phyloP scores from a whole-genome alignment of 768 basidiomycete genomes.

The Tylopilus vinaceipallidus region DNA sequence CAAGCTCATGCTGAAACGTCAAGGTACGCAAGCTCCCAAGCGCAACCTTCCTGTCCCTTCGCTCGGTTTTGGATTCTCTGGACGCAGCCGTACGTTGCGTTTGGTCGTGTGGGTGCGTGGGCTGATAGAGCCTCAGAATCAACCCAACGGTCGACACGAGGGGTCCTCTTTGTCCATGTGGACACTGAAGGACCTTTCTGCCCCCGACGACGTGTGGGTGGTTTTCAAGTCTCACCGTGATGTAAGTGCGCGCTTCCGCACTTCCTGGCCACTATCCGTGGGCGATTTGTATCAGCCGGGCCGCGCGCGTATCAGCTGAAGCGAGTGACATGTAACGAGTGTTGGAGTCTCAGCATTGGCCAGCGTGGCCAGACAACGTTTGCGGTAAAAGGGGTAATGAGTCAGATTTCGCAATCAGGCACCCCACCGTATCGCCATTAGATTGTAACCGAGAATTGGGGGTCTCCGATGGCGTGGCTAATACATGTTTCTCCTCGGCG shows the following conservation, averaged over 20 bases:
- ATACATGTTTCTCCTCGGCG: slow-evolving; percentile 16
- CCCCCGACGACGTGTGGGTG: slow-evolving; percentile 46
- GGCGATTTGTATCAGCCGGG: not conserved
- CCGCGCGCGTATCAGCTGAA: slow-evolving; percentile 4
- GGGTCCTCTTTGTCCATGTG: slow-evolving; percentile 46
- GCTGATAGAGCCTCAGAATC: slow-evolving; percentile 15
- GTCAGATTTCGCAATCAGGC: slow-evolving; percentile 21
- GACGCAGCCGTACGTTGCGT: slow-evolving; percentile 18
- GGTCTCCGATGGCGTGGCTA: not conserved
- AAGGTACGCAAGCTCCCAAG: slow-evolving; percentile 27
- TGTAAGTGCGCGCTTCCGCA: slow-evolving; percentile 37
- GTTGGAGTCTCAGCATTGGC: not conserved
- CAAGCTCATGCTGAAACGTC: not conserved
- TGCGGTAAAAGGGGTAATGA: slow-evolving; percentile 9
- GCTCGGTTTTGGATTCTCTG: slow-evolving; percentile 26
- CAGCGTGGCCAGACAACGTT: not conserved
- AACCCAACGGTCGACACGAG: slow-evolving; percentile 3
- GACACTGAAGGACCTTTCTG: slow-evolving; percentile 39
- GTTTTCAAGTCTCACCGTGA: slow-evolving; percentile 61
- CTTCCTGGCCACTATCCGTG: not conserved
- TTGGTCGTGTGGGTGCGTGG: not conserved
- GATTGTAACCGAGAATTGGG: slow-evolving; percentile 3
- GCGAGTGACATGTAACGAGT: not conserved
- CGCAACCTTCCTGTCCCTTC: slow-evolving; percentile 23
- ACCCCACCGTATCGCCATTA: slow-evolving; percentile 12